Conservation (phyloP, 2,329 filamentous ascomycete genomes). For the Hansfordia pulvinata region DNA sequence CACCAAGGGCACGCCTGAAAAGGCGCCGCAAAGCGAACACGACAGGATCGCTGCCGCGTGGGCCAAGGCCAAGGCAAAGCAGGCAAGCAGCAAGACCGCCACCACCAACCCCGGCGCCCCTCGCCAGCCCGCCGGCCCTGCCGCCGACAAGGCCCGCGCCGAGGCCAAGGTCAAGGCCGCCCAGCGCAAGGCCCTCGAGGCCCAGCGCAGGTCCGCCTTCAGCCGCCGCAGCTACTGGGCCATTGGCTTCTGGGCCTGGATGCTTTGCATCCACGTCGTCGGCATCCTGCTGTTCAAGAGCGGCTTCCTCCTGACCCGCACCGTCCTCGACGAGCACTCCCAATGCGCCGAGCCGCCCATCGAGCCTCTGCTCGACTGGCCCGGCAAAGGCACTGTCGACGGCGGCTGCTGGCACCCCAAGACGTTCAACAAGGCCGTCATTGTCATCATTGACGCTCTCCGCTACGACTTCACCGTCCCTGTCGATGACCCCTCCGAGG, state of each 20-base stretch:
- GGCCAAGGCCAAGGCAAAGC: conserved; percentile 35
- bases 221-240: conserved; percentile 43
- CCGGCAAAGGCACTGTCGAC: conserved; percentile 27
- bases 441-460: conserved; percentile 84
- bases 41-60: conserved; percentile 38
- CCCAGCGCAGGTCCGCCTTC: conserved; percentile 31
- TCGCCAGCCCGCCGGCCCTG: no score
- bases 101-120: no score
- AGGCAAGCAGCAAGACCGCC: conserved; percentile 18
- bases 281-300: conserved; percentile 89
- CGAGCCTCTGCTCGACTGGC: conserved; percentile 29
- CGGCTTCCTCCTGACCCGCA: conserved; percentile 82
- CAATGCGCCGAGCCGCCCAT: conserved; percentile 57
- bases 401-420: conserved; percentile 93
- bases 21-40: conserved; percentile 26
- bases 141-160: conserved; percentile 17
- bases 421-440: conserved; percentile 80
- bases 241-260: conserved; percentile 54
- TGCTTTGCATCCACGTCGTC: conserved; percentile 60
- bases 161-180: conserved; percentile 29
- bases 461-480: conserved; percentile 96
- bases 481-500: conserved; percentile 36
- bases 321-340: conserved; percentile 67
- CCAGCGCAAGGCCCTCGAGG: conserved; percentile 33
- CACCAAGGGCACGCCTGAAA: conserved; percentile 11